Conservation (phyloP, 2,329 filamentous ascomycete species). For the Pestalotiopsis sp. region DNA sequence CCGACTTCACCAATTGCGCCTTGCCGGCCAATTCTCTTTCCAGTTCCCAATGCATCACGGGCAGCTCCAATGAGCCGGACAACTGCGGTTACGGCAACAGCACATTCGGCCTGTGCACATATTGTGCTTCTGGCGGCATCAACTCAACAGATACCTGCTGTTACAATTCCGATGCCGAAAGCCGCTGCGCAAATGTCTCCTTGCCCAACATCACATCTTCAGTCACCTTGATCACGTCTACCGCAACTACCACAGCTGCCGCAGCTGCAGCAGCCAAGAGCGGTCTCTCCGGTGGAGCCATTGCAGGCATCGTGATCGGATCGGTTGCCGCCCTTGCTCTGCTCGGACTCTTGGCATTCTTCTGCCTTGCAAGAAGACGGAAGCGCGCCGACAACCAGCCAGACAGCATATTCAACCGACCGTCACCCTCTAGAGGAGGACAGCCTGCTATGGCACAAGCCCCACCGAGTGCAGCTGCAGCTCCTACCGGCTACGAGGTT, state of each 20-base stretch:
- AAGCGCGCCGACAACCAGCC: slow-evolving; percentile 59
- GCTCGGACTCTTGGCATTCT: slow-evolving; percentile 69
- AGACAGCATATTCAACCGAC: slow-evolving; percentile 86
- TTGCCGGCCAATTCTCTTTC: slow-evolving; percentile 80
- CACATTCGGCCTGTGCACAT: slow-evolving; percentile 79
- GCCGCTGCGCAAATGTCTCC: slow-evolving; percentile 73
- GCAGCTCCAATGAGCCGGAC: slow-evolving; percentile 76
- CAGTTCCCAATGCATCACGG: slow-evolving; percentile 72
- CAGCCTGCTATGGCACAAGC: slow-evolving; percentile 41
- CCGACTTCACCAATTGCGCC: slow-evolving; percentile 90
- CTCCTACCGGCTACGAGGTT: slow-evolving; percentile 67
- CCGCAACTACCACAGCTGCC: slow-evolving; percentile 42
- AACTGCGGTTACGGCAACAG: slow-evolving; percentile 84
- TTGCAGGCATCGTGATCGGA: slow-evolving; percentile 89
- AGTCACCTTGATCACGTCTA: slow-evolving; percentile 61
- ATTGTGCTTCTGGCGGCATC: slow-evolving; percentile 79
- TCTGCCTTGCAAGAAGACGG: slow-evolving; percentile 61
- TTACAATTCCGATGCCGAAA: slow-evolving; percentile 76
- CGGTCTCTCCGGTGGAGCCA: slow-evolving; percentile 77
- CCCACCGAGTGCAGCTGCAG: slow-evolving; percentile 23
- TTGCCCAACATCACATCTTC: slow-evolving; percentile 76
- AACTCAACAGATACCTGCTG: slow-evolving; percentile 98
- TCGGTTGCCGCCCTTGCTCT: slow-evolving; percentile 72
- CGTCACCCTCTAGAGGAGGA: slow-evolving; percentile 68
- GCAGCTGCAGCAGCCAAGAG: slow-evolving; percentile 31